Evolutionary conservation across 1,284 basidiomycete genomes (phyloP).

Genomic region (Trichosporon sp.): DNA sequence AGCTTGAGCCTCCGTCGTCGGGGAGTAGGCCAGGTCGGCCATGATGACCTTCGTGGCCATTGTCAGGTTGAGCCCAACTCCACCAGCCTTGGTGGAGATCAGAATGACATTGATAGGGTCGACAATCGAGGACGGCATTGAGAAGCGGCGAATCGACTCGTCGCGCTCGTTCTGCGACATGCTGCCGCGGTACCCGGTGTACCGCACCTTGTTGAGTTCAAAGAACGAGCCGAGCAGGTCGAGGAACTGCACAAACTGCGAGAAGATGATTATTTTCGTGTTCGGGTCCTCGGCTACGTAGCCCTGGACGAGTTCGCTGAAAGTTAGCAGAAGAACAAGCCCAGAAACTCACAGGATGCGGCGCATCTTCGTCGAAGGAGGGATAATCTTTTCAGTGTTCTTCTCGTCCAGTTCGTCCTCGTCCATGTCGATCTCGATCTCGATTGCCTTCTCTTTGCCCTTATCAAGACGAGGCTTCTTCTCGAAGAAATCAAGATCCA

Average conservation of each 20-base stretch:
- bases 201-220: constrained; percentile 23
- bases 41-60: constrained; percentile 38
- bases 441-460: constrained; percentile 8
- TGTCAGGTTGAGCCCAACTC: constrained; percentile 45
- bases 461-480: constrained; percentile 12
- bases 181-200: constrained; percentile 40
- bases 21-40: constrained; percentile 38
- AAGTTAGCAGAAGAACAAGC: not conserved
- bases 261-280: constrained; percentile 39
- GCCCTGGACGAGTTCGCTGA: constrained; percentile 29
- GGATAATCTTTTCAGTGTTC: constrained; percentile 9
- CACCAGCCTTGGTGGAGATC: constrained; percentile 47
- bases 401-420: constrained; percentile 3
- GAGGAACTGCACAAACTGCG: constrained; percentile 45
- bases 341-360: constrained; percentile 31
- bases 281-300: constrained; percentile 29
- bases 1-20: constrained; percentile 45
- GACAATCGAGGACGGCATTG: constrained; percentile 21
- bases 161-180: constrained; percentile 41
- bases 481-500: constrained; percentile 9
- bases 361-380: constrained; percentile 43
- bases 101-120: constrained; percentile 40
- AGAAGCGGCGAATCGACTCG: constrained; percentile 38
- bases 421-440: constrained; percentile 2
- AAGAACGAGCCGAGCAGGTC: constrained; percentile 37